phyloP scores from a whole-genome alignment of 169 alveolate species.

The Eimeria maxima region DNA sequence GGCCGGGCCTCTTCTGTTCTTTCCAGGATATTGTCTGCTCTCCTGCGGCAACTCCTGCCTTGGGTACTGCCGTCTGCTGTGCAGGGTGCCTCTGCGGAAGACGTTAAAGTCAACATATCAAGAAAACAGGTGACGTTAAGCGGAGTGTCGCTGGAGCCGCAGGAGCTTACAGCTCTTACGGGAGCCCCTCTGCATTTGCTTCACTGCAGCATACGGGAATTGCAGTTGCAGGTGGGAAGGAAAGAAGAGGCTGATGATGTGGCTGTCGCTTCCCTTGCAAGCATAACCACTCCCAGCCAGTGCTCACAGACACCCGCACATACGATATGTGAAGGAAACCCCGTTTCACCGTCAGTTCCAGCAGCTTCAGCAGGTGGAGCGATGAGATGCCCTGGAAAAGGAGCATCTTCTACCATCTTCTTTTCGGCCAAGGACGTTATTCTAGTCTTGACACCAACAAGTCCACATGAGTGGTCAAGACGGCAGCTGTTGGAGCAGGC shows the following conservation, averaged over 20 bases:
- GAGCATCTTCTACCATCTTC: not conserved
- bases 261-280: not conserved
- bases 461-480: conserved; percentile 63
- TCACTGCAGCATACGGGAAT: conserved; percentile 65
- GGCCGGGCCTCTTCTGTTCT: conserved; percentile 68
- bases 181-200: conserved; percentile 74
- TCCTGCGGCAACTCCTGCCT: conserved; percentile 70
- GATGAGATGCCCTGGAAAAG: not conserved
- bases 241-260: not conserved
- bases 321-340: not conserved
- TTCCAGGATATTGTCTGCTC: conserved; percentile 32
- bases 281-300: not conserved
- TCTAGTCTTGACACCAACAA: conserved; percentile 50
- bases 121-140: conserved; percentile 46
- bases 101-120: conserved; percentile 27
- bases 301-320: not conserved
- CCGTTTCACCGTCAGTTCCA: not conserved
- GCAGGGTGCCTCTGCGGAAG: conserved; percentile 70
- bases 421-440: conserved; percentile 52
- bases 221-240: conserved; percentile 44
- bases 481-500: conserved; percentile 54
- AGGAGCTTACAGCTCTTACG: conserved; percentile 50
- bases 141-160: conserved; percentile 59
- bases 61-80: conserved; percentile 71
- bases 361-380: conserved; percentile 28